phyloP scores from a whole-genome alignment of 768 basidiomycete species.

The Tephrocybe sp. region DNA sequence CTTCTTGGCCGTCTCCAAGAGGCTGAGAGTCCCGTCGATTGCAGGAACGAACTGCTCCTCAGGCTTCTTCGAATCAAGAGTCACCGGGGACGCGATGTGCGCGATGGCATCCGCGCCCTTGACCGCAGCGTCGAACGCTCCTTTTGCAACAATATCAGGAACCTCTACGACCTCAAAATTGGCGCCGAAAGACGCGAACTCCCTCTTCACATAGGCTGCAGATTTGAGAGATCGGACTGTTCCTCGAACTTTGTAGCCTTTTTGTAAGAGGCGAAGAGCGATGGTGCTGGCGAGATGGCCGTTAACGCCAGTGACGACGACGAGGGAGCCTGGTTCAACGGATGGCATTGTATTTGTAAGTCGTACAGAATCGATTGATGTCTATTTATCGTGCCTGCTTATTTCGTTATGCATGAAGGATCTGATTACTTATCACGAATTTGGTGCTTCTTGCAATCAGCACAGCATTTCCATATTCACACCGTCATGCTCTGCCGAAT shows the following conservation, averaged over 20 bases:
- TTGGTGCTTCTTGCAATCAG: no score
- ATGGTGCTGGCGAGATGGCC: conserved; percentile 12
- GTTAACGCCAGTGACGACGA: conserved; percentile 12
- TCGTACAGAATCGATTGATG: neutral
- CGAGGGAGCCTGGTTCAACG: conserved; percentile 10
- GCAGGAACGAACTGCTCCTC: conserved; percentile 13
- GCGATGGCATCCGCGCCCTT: conserved; percentile 9
- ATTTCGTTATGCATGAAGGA: no score
- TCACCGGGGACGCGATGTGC: conserved; percentile 13
- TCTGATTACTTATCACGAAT: no score
- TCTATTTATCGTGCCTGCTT: no score
- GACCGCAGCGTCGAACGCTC: conserved; percentile 1
- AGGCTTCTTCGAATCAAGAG: conserved; percentile 8
- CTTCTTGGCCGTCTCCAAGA: neutral
- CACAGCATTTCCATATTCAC: no score
- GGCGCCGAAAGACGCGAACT: conserved; percentile 5
- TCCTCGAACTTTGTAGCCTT: conserved; percentile 12
- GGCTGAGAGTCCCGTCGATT: conserved; percentile 5
- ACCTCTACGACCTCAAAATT: conserved; percentile 10
- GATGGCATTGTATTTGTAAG: conserved; percentile 1
- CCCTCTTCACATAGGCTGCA: conserved; percentile 3
- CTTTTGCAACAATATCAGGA: conserved; percentile 3
- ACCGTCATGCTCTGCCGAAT: no score
- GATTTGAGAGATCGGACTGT: conserved; percentile 7
- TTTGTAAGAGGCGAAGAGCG: conserved; percentile 10